Evolutionary conservation across 202 grass and related monocot species (phyloP).

Genomic region (Brachypodium distachyon): DNA sequence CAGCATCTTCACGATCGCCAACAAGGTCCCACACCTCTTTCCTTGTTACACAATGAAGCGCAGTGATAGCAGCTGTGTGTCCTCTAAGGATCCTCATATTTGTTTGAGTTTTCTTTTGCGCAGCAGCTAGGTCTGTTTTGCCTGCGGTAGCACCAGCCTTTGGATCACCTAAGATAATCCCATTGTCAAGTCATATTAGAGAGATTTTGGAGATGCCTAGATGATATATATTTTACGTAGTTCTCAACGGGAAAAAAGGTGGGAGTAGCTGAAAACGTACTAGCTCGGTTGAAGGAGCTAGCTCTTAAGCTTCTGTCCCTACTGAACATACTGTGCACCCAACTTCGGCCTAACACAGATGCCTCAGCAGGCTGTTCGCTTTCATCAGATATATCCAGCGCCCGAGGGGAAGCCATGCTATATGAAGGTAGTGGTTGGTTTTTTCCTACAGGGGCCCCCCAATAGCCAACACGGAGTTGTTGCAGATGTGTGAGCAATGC

Average conservation of each 20-base stretch:
- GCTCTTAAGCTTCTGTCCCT: slow-evolving; percentile 90
- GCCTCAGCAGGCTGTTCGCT: slow-evolving; percentile 88
- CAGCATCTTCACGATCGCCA: slow-evolving; percentile 99
- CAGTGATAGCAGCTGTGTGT: slow-evolving; percentile 86
- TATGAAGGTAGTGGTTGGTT: slow-evolving; percentile 33
- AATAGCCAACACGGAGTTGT: slow-evolving; percentile 92
- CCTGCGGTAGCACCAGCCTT: slow-evolving; percentile 43
- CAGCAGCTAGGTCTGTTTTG: slow-evolving; percentile 55
- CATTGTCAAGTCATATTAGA: slow-evolving; percentile 21
- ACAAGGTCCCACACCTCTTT: slow-evolving; percentile 99
- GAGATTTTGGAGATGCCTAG: not conserved
- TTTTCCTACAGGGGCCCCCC: slow-evolving; percentile 74
- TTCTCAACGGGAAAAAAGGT: not conserved
- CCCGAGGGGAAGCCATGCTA: slow-evolving; percentile 82
- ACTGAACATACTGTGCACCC: slow-evolving; percentile 99
- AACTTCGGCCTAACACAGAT: slow-evolving; percentile 87
- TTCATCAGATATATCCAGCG: slow-evolving; percentile 72
- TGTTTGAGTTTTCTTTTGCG: slow-evolving; percentile 88
- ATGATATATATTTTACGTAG: slow-evolving; percentile 6
- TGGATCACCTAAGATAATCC: slow-evolving; percentile 52
- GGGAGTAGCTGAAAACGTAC: slow-evolving; percentile 40
- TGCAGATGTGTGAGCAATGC: slow-evolving; percentile 91
- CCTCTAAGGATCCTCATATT: slow-evolving; percentile 95
- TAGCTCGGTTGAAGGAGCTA: slow-evolving; percentile 68
- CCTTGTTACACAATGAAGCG: slow-evolving; percentile 89